A percentile compares a stretch with the other conserved stretches of the same genome.
Evolutionary conservation across 2,329 filamentous ascomycete genomes (phyloP).

Genomic region (Neofusicoccum sp.): DNA sequence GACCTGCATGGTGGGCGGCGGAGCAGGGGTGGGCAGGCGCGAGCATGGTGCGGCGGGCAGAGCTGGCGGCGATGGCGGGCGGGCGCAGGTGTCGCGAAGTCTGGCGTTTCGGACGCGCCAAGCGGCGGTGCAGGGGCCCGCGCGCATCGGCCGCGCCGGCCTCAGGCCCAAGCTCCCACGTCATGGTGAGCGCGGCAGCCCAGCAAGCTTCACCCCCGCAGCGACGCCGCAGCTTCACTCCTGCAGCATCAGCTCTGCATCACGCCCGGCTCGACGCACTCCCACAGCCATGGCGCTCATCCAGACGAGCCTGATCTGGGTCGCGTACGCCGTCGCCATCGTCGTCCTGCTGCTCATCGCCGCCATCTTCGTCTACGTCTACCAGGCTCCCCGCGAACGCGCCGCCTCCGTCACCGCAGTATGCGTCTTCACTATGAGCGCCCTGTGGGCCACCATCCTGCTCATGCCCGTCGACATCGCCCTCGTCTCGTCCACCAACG

Average conservation of each 20-base stretch:
- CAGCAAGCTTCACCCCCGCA: slow-evolving; percentile 13
- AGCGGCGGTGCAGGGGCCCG: slow-evolving; percentile 2
- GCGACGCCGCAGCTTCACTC: not conserved
- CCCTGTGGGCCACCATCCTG: slow-evolving; percentile 87
- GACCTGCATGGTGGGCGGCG: slow-evolving; percentile 74
- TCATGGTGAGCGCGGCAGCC: not conserved
- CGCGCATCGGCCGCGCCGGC: not conserved
- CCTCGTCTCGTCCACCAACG: slow-evolving; percentile 85
- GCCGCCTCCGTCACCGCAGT: slow-evolving; percentile 80
- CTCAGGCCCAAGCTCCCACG: slow-evolving; percentile 2
- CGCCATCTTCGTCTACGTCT: slow-evolving; percentile 84
- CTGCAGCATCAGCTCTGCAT: not conserved
- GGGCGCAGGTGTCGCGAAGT: slow-evolving; percentile 16
- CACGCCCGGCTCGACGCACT: not conserved
- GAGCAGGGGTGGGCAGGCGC: not conserved
- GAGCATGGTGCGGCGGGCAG: slow-evolving; percentile 17
- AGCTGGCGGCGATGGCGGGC: not conserved
- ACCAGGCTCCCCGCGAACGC: slow-evolving; percentile 86
- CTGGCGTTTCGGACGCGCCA: slow-evolving; percentile 1
- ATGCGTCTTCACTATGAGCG: slow-evolving; percentile 83
- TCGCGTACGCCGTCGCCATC: slow-evolving; percentile 84
- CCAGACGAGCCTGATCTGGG: slow-evolving; percentile 91
- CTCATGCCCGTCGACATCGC: slow-evolving; percentile 95
- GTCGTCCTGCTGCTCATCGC: slow-evolving; percentile 75
- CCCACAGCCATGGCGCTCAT: slow-evolving; percentile 65